Percentiles rank a stretch among this genome's conserved stretches.
Conservation (phyloP, 768 basidiomycete genomes). For the Suillus luteus region DNA sequence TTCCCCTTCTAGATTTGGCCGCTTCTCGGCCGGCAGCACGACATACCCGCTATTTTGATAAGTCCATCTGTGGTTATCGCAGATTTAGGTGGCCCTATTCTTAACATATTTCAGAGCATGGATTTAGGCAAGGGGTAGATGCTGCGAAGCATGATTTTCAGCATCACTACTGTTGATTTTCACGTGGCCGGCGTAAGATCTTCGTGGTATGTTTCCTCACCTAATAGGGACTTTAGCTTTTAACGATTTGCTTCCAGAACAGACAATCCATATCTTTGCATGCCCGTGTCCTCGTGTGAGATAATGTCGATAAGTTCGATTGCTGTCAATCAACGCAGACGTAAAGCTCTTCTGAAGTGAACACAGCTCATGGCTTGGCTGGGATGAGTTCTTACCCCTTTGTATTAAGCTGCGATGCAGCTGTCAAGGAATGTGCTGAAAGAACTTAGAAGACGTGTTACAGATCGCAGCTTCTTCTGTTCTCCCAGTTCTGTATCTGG, state of each 20-base stretch:
- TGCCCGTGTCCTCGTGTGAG: slow-evolving; percentile 11
- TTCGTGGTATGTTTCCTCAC: not conserved
- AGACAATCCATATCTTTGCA: slow-evolving; percentile 5
- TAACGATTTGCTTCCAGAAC: slow-evolving; percentile 7
- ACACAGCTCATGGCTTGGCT: not conserved
- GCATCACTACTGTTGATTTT: slow-evolving; percentile 32
- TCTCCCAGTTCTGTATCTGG: not conserved
- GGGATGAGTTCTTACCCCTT: slow-evolving; percentile 1
- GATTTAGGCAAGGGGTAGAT: slow-evolving; percentile 57
- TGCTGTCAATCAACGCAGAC: not conserved
- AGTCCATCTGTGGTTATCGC: slow-evolving; percentile 2
- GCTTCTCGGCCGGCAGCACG: slow-evolving; percentile 7
- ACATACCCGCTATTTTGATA: slow-evolving; percentile 9
- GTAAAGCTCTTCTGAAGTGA: not conserved
- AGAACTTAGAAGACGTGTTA: not conserved
- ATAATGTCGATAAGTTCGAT: not conserved
- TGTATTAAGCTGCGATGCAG: not conserved
- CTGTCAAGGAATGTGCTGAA: not conserved
- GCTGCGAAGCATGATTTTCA: slow-evolving; percentile 43
- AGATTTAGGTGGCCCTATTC: slow-evolving; percentile 17
- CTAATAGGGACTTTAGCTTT: slow-evolving; percentile 7
- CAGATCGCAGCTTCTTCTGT: not conserved
- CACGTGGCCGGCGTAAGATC: not conserved
- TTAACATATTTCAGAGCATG: slow-evolving; percentile 48
- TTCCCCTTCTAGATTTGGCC: slow-evolving; percentile 5